Evolutionary conservation across 768 basidiomycete species (phyloP).

Genomic region (Paxillus ammoniavirescens): DNA sequence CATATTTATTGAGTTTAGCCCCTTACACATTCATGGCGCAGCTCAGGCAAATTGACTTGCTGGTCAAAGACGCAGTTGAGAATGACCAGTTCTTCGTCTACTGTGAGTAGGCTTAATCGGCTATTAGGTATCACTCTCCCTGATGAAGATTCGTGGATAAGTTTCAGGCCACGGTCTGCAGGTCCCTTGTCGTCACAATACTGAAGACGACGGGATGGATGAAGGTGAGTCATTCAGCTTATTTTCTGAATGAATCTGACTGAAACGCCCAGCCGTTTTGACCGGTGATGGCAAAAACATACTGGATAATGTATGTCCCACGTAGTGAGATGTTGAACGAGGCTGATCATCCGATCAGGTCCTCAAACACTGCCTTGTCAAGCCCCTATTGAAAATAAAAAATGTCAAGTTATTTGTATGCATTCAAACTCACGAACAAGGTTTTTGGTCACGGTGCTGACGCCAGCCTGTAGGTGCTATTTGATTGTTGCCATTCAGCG

Average conservation of each 20-base stretch:
- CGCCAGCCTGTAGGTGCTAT: neutral
- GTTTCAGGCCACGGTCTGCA: neutral
- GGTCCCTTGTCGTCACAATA: conserved; percentile 19
- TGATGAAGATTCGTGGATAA: neutral
- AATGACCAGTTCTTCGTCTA: conserved; percentile 8
- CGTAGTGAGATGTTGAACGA: neutral
- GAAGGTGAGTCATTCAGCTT: conserved; percentile 35
- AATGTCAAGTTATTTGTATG: neutral
- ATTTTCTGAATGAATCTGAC: neutral
- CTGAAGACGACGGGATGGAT: conserved; percentile 46
- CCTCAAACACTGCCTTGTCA: neutral
- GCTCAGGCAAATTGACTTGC: conserved; percentile 1
- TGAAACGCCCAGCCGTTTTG: neutral
- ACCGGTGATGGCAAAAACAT: neutral
- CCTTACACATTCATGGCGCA: neutral
- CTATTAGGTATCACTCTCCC: neutral
- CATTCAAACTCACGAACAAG: neutral
- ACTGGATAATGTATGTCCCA: neutral
- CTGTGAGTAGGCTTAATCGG: neutral
- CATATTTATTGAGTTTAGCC: neutral
- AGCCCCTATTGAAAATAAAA: neutral
- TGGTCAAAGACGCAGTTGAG: neutral
- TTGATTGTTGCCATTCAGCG: conserved; percentile 3
- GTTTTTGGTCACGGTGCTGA: neutral
- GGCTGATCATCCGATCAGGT: neutral